These are phyloP conservation scores for Backusella morwellensis DNA, from an alignment of 192 early-diverging fungal species.

Conservation along the genomic window DNA sequence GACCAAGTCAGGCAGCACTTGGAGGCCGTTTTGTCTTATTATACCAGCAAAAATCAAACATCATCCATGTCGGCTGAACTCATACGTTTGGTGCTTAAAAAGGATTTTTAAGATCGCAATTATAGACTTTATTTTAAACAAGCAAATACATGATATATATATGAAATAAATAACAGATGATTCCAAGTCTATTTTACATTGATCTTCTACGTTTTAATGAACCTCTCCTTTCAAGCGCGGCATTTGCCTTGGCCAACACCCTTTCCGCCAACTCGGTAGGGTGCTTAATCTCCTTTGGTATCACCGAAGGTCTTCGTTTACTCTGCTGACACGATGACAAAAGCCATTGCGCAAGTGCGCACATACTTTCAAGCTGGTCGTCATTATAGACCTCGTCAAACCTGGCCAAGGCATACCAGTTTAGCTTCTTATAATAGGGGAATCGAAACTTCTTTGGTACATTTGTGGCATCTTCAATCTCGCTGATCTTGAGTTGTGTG, in stretches of 20 bases:
- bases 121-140: neutral
- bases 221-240: neutral
- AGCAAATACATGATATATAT: neutral
- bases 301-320: neutral
- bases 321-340: neutral
- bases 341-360: slow-evolving; percentile 26
- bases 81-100: slow-evolving; percentile 14
- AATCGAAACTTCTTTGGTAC: slow-evolving; percentile 84
- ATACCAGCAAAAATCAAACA: neutral
- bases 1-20: neutral
- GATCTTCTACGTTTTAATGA: neutral
- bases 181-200: neutral
- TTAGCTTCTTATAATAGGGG: slow-evolving; percentile 82
- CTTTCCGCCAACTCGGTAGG: neutral
- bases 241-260: slow-evolving; percentile 14
- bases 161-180: neutral
- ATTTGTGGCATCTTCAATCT: slow-evolving; percentile 76
- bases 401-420: slow-evolving; percentile 61
- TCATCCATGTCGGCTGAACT: slow-evolving; percentile 14
- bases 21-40: slow-evolving; percentile 8
- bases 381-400: slow-evolving; percentile 23
- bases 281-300: neutral
- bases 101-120: neutral
- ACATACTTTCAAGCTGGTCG: slow-evolving; percentile 36
- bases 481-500: slow-evolving; percentile 69